Evolutionary conservation across 108 stramenopile genomes (phyloP), one percentile per base, ranked within the genome.

Genomic region (Skeletonema tropicum): DNA sequence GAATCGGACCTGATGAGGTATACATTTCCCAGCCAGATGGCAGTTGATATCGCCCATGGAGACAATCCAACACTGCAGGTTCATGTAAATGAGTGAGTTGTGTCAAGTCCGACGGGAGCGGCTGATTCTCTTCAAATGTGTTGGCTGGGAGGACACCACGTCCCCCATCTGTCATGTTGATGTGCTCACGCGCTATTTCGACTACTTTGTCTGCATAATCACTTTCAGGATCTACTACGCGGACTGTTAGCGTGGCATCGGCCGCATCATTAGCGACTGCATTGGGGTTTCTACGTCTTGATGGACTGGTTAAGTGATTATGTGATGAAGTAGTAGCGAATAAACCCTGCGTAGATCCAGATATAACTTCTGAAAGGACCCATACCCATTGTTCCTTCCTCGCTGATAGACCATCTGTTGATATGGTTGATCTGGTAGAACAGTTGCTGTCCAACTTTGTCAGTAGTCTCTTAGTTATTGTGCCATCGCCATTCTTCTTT

Each of bases 1-100:
- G 69, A 19, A 91, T 86, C 14, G 86, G 86, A 10, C 90, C 90
- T 19, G 84, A 80, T 58, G 67, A 68, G 6, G 90, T 91, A 69
- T 91, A 91, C 42, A 85, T 82, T 55, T 74, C 60, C 73, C 92
- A 85, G 25, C 82, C 67, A 13, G 75, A 62, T 19, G 25, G 25
- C 30, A 76, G 59, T 15, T 70, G 23, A 73, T 82, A 82, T 15
- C 81, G 60, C 25, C 64, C 23, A 31, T 45, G 70, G 7, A 82
- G 75, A 38, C 76, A 82, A 48, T 82, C 62, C 39, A 82, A 42
- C 4, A 82, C 76, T n/a, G 81, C 71, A 36, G 81, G 81, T 39
- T 82, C 81, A 61, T 82, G 81, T 23, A 82, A 33, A 59, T 82
- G 77, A 13, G 77, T 67, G 0, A 79, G 63, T 46, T 70, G 70